Percentiles rank a stretch among this genome's conserved stretches.
phyloP scores from a whole-genome alignment of 2,329 filamentous ascomycete species.

The Blastomyces gilchristii region DNA sequence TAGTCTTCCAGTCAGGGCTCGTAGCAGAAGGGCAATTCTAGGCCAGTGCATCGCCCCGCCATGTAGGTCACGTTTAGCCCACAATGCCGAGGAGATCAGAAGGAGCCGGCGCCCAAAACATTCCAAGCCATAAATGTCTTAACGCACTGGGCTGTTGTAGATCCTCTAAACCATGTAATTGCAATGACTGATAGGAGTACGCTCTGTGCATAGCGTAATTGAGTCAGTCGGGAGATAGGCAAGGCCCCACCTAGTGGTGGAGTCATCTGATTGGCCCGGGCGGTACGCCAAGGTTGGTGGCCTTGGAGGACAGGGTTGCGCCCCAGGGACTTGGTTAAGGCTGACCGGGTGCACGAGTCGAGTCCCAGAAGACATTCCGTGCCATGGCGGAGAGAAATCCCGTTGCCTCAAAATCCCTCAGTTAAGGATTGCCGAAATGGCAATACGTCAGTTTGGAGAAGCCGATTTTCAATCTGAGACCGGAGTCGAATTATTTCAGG shows the following conservation, averaged over 20 bases:
- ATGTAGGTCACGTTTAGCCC: slow-evolving; percentile 1
- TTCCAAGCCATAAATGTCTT: background rate
- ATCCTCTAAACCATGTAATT: slow-evolving; percentile 5
- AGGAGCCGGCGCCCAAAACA: slow-evolving; percentile 3
- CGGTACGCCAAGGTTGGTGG: background rate
- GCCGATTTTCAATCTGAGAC: background rate
- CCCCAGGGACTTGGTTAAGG: slow-evolving; percentile 1
- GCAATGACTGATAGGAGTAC: slow-evolving; percentile 4
- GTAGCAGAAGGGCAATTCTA: background rate
- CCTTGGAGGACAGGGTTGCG: slow-evolving; percentile 2
- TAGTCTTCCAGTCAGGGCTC: background rate
- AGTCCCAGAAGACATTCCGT: background rate
- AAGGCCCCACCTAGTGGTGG: background rate
- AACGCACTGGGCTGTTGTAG: background rate
- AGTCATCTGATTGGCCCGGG: slow-evolving; percentile 1
- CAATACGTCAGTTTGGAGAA: background rate
- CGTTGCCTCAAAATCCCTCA: background rate
- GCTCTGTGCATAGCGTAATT: background rate
- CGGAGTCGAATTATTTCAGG: background rate
- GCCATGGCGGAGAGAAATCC: slow-evolving; percentile 1
- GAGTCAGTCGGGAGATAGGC: background rate
- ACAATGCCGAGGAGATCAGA: background rate
- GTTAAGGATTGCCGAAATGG: background rate
- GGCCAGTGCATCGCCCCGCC: slow-evolving; percentile 6
- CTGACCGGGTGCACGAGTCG: background rate